Evolutionary conservation across 768 basidiomycete species (phyloP).

Genomic region (Rhodotorula sphaerocarpa): DNA sequence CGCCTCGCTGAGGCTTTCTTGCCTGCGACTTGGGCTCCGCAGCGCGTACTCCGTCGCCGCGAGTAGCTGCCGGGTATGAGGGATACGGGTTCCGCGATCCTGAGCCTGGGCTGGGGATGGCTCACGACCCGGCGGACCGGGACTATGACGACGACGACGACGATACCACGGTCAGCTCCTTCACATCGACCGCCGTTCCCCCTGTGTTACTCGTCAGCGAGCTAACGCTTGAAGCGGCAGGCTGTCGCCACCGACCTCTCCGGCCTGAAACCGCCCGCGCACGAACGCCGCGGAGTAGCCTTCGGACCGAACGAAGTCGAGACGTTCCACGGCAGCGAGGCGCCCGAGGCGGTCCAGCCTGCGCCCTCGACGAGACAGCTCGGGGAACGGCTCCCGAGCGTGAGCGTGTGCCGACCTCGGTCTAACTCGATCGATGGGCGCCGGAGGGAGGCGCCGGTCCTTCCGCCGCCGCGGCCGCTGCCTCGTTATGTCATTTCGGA

Average conservation of each 20-base stretch:
- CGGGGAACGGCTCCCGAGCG: not conserved
- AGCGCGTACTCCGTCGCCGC: not conserved
- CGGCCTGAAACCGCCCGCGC: not conserved
- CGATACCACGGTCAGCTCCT: slow-evolving; percentile 5
- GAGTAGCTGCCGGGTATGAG: not conserved
- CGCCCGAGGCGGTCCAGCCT: slow-evolving; percentile 16
- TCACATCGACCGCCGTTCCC: too few species aligned
- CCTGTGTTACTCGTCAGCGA: too few species aligned
- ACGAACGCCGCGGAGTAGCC: not conserved
- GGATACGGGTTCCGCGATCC: not conserved
- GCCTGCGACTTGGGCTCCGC: too few species aligned
- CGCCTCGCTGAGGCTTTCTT: too few species aligned
- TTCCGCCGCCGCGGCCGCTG: not conserved
- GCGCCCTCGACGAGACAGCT: slow-evolving; percentile 4
- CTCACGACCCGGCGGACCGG: too few species aligned
- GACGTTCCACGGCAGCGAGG: slow-evolving; percentile 23
- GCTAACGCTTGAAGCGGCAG: too few species aligned
- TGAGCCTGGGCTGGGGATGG: not conserved
- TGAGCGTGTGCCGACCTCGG: not conserved
- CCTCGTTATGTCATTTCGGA: not conserved
- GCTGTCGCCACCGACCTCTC: slow-evolving; percentile 26
- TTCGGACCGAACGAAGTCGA: slow-evolving; percentile 28
- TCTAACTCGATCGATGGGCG: slow-evolving; percentile 1
- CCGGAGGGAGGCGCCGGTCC: not conserved
- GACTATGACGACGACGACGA: slow-evolving; percentile 5